Evolutionary conservation across 2,329 filamentous ascomycete genomes (phyloP).

Genomic region (Beauveria sp.): DNA sequence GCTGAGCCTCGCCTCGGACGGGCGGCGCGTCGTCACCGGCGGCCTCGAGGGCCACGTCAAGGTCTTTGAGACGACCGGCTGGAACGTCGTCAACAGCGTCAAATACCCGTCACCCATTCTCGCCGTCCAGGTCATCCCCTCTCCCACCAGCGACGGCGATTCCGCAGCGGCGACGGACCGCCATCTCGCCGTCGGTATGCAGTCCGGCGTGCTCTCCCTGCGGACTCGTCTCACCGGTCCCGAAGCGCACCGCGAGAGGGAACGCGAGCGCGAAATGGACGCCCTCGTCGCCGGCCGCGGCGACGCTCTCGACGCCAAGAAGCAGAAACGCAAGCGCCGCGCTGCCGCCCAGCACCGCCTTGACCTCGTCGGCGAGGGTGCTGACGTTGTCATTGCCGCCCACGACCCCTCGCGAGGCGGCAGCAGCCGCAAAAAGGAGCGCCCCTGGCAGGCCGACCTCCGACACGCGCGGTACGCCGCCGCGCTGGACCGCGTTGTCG

Average conservation of each 20-base stretch:
- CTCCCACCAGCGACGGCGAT: neutral
- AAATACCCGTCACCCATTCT: conserved; percentile 93
- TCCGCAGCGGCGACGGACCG: conserved; percentile 53
- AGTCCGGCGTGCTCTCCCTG: conserved; percentile 84
- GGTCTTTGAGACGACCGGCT: conserved; percentile 85
- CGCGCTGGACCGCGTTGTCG: conserved; percentile 74
- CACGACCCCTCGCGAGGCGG: conserved; percentile 31
- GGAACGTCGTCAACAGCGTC: conserved; percentile 91
- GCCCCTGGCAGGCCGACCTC: conserved; percentile 73
- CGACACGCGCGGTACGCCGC: conserved; percentile 68
- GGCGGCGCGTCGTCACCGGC: conserved; percentile 75
- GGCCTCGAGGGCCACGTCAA: conserved; percentile 95
- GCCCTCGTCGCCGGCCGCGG: conserved; percentile 71
- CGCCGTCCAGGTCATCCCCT: conserved; percentile 64
- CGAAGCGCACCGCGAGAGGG: conserved; percentile 67
- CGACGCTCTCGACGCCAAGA: conserved; percentile 66
- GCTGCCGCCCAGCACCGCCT: conserved; percentile 45
- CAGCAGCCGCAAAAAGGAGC: conserved; percentile 50
- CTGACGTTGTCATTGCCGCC: conserved; percentile 82
- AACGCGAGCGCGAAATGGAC: conserved; percentile 78
- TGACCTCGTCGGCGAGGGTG: conserved; percentile 76
- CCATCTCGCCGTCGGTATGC: conserved; percentile 91
- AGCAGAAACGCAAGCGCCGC: conserved; percentile 59
- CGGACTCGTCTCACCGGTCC: conserved; percentile 80
- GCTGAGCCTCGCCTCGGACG: conserved; percentile 72